Conservation (phyloP, 2,329 filamentous ascomycete genomes). For the Ophiocordyceps robertsii region DNA sequence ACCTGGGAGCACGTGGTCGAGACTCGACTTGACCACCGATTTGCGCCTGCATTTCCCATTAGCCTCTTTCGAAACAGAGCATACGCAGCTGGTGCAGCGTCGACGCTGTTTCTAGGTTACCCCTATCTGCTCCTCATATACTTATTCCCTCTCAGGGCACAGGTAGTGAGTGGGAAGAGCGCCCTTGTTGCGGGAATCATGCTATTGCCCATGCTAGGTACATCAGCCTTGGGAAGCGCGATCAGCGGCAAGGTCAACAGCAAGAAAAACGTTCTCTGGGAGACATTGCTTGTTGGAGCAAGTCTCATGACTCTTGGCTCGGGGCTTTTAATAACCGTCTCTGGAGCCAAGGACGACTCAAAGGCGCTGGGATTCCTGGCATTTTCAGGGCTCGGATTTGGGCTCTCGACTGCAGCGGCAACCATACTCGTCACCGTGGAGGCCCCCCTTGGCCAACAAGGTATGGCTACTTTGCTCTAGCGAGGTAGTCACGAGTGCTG, state of each 20-base stretch:
- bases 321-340: conserved; percentile 27
- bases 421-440: conserved; percentile 31
- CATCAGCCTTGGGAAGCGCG: conserved; percentile 29
- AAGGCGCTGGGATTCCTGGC: conserved; percentile 35
- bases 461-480: conserved; percentile 14
- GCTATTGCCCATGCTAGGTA: conserved; percentile 39
- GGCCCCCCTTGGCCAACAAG: conserved; percentile 29
- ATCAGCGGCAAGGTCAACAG: conserved; percentile 28
- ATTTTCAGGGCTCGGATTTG: conserved; percentile 39
- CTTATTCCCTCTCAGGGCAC: conserved; percentile 33
- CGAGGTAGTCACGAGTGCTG: background rate
- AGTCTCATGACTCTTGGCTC: conserved; percentile 31
- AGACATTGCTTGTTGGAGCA: conserved; percentile 28
- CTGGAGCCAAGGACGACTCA: conserved; percentile 19
- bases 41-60: conserved; percentile 31
- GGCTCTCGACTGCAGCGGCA: conserved; percentile 30
- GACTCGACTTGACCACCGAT: conserved; percentile 11
- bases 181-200: conserved; percentile 33
- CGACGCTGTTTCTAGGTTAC: conserved; percentile 35
- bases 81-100: conserved; percentile 27
- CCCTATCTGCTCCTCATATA: conserved; percentile 35
- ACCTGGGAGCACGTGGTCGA: conserved; percentile 15
- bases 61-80: conserved; percentile 31
- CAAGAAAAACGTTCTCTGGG: conserved; percentile 25
- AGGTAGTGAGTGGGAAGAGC: conserved; percentile 33